phyloP scores from a whole-genome alignment of 495 filamentous ascomycete genomes.

The Xylaria bambusicola region DNA sequence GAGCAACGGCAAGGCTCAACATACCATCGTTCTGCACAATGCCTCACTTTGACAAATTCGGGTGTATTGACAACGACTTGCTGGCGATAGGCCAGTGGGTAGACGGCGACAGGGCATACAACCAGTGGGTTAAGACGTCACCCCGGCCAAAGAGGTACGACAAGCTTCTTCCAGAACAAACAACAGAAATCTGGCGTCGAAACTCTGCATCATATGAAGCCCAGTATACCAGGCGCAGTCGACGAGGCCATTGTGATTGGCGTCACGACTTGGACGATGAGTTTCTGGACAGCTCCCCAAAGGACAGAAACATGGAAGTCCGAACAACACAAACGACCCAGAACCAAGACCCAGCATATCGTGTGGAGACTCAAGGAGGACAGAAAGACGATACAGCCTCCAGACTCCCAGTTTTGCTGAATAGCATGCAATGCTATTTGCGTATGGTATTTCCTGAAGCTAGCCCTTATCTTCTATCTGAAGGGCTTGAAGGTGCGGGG shows the following conservation, averaged over 20 bases:
- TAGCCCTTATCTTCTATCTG: not conserved
- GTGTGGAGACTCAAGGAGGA: not conserved
- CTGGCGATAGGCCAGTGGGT: conserved; percentile 5
- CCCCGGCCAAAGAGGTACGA: not conserved
- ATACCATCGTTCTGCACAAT: not conserved
- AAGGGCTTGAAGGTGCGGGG: not conserved
- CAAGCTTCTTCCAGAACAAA: not conserved
- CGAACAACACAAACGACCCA: conserved; percentile 4
- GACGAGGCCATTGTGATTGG: not conserved
- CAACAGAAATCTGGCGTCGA: not conserved
- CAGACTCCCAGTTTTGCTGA: too few relatives aligned
- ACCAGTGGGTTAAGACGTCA: not conserved
- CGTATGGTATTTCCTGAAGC: too few relatives aligned
- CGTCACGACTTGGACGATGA: not conserved
- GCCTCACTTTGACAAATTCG: too few relatives aligned
- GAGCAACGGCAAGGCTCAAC: not conserved
- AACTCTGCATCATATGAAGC: not conserved
- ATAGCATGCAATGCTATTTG: too few relatives aligned
- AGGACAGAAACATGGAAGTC: not conserved
- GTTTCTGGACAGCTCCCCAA: not conserved
- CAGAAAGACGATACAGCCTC: conserved; percentile 11
- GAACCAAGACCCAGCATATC: conserved; percentile 3
- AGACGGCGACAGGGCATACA: not conserved
- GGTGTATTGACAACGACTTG: not conserved
- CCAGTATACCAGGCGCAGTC: not conserved